A percentile compares a stretch with the other conserved stretches of the same genome.
Evolutionary conservation across 2,329 filamentous ascomycete species (phyloP).

Genomic region (Aspergillus quadrilineatus): DNA sequence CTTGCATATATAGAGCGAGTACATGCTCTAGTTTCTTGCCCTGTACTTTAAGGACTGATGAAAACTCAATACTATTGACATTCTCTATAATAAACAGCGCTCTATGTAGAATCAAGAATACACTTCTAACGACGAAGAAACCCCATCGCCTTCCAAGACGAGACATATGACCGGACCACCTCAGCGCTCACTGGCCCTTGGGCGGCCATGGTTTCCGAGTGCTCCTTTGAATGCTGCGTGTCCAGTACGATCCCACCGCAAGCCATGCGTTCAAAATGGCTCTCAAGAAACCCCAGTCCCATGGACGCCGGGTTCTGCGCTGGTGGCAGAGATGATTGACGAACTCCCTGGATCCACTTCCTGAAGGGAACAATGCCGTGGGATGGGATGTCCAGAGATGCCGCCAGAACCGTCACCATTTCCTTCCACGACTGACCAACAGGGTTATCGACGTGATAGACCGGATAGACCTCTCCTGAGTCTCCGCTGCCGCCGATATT

Average conservation of each 20-base stretch:
- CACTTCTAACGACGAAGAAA: too few species aligned
- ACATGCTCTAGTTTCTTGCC: too few species aligned
- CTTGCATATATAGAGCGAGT: too few species aligned
- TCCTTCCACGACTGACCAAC: constrained; percentile 43
- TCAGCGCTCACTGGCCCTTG: constrained; percentile 1
- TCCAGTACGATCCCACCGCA: constrained; percentile 48
- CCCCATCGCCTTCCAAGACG: constrained; percentile 5
- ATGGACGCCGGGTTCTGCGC: constrained; percentile 31
- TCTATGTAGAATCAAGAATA: too few species aligned
- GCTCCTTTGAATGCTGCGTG: constrained; percentile 32
- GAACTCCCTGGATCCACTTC: constrained; percentile 42
- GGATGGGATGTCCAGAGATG: constrained; percentile 33
- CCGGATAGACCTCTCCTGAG: constrained; percentile 21
- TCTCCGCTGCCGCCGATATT: not conserved
- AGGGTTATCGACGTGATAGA: constrained; percentile 51
- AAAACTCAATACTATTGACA: too few species aligned
- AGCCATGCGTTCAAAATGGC: constrained; percentile 42
- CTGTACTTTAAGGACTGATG: too few species aligned
- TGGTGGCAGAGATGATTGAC: constrained; percentile 18
- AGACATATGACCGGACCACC: constrained; percentile 4
- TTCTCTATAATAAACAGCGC: too few species aligned
- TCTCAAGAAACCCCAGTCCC: constrained; percentile 32
- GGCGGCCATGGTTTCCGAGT: constrained; percentile 29
- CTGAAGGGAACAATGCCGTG: constrained; percentile 37
- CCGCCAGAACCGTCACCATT: constrained; percentile 35